Conservation (phyloP, 2,329 filamentous ascomycete species). For the Colletotrichum sp. region DNA sequence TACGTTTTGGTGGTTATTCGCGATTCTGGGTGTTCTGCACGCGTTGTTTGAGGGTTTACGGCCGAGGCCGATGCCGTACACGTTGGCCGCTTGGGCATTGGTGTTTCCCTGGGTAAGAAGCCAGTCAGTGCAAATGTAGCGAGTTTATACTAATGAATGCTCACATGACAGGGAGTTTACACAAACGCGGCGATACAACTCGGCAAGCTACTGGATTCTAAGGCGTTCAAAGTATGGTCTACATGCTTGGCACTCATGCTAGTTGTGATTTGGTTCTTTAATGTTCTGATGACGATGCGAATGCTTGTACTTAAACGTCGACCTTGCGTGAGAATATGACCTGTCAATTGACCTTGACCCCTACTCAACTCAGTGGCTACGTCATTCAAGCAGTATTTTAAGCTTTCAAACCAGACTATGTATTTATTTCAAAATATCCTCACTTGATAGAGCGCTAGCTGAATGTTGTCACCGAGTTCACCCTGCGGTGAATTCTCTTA, state of each 20-base stretch:
- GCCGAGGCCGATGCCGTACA: conserved; percentile 29
- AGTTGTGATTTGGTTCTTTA: conserved; percentile 33
- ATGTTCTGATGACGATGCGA: not conserved
- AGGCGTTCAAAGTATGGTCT: conserved; percentile 42
- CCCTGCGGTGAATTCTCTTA: not conserved
- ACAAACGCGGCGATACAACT: conserved; percentile 41
- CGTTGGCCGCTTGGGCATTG: conserved; percentile 36
- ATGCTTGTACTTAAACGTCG: not conserved
- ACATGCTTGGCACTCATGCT: conserved; percentile 38
- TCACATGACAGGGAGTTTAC: conserved; percentile 37
- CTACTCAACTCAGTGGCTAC: rapidly evolving
- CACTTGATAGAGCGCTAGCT: not conserved
- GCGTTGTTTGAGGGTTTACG: conserved; percentile 24
- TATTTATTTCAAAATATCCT: not conserved
- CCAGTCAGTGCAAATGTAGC: rapidly evolving
- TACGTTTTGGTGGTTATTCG: conserved; percentile 47
- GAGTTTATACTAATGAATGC: not conserved
- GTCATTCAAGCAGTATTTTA: not conserved
- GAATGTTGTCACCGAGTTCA: not conserved
- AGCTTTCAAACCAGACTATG: not conserved
- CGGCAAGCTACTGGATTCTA: conserved; percentile 40
- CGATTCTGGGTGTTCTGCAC: conserved; percentile 33
- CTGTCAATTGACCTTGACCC: not conserved
- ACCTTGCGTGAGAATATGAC: not conserved
- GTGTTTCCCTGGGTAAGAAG: conserved; percentile 43